Evolutionary conservation across 1,139 yeast genomes (phyloP).

Genomic region (Protomyces gravidus): DNA sequence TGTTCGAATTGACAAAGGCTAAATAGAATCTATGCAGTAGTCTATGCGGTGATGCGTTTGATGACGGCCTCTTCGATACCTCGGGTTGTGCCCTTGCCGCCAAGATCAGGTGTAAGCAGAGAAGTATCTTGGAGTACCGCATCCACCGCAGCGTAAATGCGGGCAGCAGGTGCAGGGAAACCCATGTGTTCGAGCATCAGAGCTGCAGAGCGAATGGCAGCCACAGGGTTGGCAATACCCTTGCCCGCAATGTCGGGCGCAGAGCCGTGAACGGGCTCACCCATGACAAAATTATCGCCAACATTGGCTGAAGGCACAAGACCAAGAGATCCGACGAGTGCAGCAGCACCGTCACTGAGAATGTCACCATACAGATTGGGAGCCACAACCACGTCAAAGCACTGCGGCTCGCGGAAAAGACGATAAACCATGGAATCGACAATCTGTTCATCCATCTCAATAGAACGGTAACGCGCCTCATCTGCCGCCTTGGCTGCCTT

Average conservation of each 20-base stretch:
- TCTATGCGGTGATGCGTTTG: constrained; percentile 38
- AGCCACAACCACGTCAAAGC: constrained; percentile 95
- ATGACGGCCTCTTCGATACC: constrained; percentile 80
- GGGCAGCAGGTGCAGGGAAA: constrained; percentile 79
- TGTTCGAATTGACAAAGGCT: constrained; percentile 34
- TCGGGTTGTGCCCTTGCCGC: constrained; percentile 80
- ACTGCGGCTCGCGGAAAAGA: constrained; percentile 96
- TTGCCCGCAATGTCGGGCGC: constrained; percentile 98
- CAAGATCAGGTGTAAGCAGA: constrained; percentile 89
- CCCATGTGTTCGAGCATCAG: constrained; percentile 97
- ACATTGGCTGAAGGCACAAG: constrained; percentile 98
- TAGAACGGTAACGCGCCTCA: constrained; percentile 43
- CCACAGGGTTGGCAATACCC: constrained; percentile 86
- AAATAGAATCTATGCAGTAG: constrained; percentile 35
- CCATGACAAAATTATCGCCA: constrained; percentile 91
- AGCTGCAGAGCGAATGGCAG: constrained; percentile 95
- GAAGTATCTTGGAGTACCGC: constrained; percentile 78
- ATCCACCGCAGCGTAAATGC: constrained; percentile 90
- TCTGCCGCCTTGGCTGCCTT: constrained; percentile 68
- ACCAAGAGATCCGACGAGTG: constrained; percentile 94
- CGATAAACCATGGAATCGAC: constrained; percentile 99
- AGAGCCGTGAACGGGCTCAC: constrained; percentile 98
- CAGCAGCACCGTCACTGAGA: constrained; percentile 97
- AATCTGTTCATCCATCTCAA: constrained; percentile 84
- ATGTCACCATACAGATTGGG: constrained; percentile 98